Percentiles rank a stretch among this genome's conserved stretches.
These are phyloP conservation scores for Orbilia ellipsospora DNA, from an alignment of 2,329 filamentous ascomycete genomes.

Conservation along the genomic window DNA sequence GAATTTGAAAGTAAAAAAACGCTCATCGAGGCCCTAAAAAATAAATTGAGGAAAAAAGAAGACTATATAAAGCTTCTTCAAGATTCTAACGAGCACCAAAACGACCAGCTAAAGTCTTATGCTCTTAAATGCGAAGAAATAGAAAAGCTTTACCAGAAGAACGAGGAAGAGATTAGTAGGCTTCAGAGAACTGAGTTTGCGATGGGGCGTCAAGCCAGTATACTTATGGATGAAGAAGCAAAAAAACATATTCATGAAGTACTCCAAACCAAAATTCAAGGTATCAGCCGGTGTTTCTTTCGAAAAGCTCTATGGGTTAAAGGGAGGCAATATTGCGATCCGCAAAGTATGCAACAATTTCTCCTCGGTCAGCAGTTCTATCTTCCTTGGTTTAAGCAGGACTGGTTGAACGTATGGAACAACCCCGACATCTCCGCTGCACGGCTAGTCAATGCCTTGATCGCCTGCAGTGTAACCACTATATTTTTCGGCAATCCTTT, in stretches of 20 bases:
- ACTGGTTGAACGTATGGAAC: slow-evolving; percentile 2
- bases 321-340: background rate
- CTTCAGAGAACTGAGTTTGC: slow-evolving; percentile 20
- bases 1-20: too few species aligned
- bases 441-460: background rate
- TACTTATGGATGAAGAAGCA: slow-evolving; percentile 24
- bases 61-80: too few species aligned
- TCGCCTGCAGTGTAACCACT: background rate
- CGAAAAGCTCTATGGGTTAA: slow-evolving; percentile 8
- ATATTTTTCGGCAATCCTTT: slow-evolving; percentile 12
- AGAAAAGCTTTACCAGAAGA: background rate
- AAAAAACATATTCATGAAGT: slow-evolving; percentile 2
- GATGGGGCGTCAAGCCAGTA: slow-evolving; percentile 1
- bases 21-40: too few species aligned
- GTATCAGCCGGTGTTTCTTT: slow-evolving; percentile 19
- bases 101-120: background rate
- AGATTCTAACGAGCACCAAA: background rate
- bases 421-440: slow-evolving; percentile 2
- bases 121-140: background rate
- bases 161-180: slow-evolving; percentile 11
- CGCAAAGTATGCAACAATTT: background rate
- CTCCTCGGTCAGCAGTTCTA: background rate
- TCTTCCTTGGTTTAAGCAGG: background rate
- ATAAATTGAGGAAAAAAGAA: too few species aligned
- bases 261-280: slow-evolving; percentile 9